Conservation (phyloP, 164 flowering plant genomes). For the Saururus chinensis region DNA sequence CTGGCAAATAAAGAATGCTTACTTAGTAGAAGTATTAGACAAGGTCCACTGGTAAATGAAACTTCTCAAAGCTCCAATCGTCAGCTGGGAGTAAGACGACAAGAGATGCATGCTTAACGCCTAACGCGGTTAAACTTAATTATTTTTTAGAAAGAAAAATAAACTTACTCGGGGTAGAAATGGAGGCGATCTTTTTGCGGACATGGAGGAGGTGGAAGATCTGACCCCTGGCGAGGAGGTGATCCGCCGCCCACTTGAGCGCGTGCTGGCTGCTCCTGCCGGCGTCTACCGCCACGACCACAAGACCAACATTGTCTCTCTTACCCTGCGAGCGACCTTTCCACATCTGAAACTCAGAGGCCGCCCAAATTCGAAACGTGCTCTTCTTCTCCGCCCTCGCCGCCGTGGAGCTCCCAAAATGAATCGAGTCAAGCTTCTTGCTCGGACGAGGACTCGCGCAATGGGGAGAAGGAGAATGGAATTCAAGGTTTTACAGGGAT, state of each 20-base stretch:
- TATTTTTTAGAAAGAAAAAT: neutral
- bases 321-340: neutral
- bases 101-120: too few species aligned
- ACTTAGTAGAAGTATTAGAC: too few species aligned
- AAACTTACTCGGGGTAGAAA: constrained; percentile 9
- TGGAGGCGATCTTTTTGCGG: constrained; percentile 9
- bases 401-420: neutral
- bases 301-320: constrained; percentile 6
- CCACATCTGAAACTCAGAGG: neutral
- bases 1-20: too few species aligned
- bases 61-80: too few species aligned
- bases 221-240: constrained; percentile 26
- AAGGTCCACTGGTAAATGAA: too few species aligned
- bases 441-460: too few species aligned
- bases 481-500: too few species aligned
- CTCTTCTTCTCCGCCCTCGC: neutral
- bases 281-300: constrained; percentile 43
- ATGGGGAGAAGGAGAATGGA: too few species aligned
- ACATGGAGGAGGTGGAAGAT: constrained; percentile 39
- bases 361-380: too few species aligned
- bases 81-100: too few species aligned
- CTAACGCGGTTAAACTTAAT: too few species aligned
- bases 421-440: too few species aligned
- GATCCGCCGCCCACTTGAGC: constrained; percentile 47
- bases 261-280: constrained; percentile 46